Evolutionary conservation across 2,329 filamentous ascomycete species (phyloP).

Genomic region (Xylariaceae sp.): DNA sequence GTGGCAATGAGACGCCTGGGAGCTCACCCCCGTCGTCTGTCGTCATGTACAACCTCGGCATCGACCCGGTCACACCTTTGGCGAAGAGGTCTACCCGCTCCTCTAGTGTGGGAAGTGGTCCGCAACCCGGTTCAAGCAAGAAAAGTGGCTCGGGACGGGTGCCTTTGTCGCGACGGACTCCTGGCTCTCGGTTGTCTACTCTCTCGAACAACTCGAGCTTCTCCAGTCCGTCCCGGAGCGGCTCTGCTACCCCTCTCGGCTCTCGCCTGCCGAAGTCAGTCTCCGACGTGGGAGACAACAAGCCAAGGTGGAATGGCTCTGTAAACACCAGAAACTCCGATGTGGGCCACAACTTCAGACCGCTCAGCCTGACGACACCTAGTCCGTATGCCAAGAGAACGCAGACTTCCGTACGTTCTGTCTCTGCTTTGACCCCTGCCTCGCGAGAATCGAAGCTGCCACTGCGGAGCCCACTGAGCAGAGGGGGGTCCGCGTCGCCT

Average conservation of each 20-base stretch:
- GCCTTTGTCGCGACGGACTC: constrained; percentile 35
- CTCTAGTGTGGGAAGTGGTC: constrained; percentile 38
- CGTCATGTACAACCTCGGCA: constrained; percentile 49
- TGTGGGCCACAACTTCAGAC: constrained; percentile 61
- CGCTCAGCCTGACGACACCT: constrained; percentile 51
- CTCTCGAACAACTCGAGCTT: constrained; percentile 27
- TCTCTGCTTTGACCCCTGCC: constrained; percentile 34
- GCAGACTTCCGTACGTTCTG: constrained; percentile 32
- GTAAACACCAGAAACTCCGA: constrained; percentile 57
- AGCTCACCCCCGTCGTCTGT: constrained; percentile 58
- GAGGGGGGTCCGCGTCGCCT: constrained; percentile 41
- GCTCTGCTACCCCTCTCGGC: constrained; percentile 43
- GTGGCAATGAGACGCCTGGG: constrained; percentile 62
- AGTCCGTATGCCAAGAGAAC: constrained; percentile 46
- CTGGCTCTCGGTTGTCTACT: constrained; percentile 37
- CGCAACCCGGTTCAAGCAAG: constrained; percentile 32
- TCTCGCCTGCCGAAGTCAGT: constrained; percentile 36
- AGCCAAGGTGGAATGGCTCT: constrained; percentile 67
- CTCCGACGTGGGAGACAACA: constrained; percentile 40
- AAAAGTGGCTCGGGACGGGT: constrained; percentile 41
- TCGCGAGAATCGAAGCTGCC: constrained; percentile 41
- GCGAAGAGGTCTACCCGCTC: constrained; percentile 39
- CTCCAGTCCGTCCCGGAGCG: constrained; percentile 30
- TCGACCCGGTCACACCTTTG: constrained; percentile 39
- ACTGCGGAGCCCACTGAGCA: constrained; percentile 40